Percentiles rank a stretch among this genome's conserved stretches.
Conservation (phyloP, 106 monocot genomes). For the Ottelia alismoides region DNA sequence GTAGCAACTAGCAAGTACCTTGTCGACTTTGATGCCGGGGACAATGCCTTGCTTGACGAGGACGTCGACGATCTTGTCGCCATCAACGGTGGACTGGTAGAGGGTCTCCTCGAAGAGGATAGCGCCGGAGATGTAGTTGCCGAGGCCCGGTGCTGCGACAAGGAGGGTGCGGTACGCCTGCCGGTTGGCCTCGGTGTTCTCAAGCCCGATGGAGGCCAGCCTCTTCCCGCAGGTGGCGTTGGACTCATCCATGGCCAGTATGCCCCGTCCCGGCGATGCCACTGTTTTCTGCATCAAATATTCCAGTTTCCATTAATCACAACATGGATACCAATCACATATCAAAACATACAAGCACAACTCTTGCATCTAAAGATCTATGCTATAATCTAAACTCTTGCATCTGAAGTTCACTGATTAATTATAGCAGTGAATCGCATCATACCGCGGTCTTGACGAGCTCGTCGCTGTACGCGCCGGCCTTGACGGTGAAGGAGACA, state of each 20-base stretch:
- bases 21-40: slow-evolving; percentile 96
- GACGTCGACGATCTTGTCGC: slow-evolving; percentile 92
- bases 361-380: too few relatives aligned
- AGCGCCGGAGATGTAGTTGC: slow-evolving; percentile 85
- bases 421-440: too few relatives aligned
- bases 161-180: slow-evolving; percentile 90
- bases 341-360: too few relatives aligned
- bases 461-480: slow-evolving; percentile 67
- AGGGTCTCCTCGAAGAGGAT: slow-evolving; percentile 96
- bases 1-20: too few relatives aligned
- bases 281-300: slow-evolving; percentile 73
- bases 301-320: not conserved
- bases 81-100: slow-evolving; percentile 69
- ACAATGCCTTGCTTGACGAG: slow-evolving; percentile 63
- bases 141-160: slow-evolving; percentile 60
- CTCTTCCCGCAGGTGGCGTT: slow-evolving; percentile 94
- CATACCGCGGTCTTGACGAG: slow-evolving; percentile 86
- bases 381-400: too few relatives aligned
- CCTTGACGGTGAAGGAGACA: slow-evolving; percentile 44
- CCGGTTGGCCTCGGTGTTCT: slow-evolving; percentile 95
- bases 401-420: too few relatives aligned
- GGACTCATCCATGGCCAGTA: slow-evolving; percentile 95
- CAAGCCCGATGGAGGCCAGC: slow-evolving; percentile 81
- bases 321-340: too few relatives aligned
- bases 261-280: slow-evolving; percentile 86